Conservation (phyloP, 768 basidiomycete genomes). For the Saitozyma podzolica region DNA sequence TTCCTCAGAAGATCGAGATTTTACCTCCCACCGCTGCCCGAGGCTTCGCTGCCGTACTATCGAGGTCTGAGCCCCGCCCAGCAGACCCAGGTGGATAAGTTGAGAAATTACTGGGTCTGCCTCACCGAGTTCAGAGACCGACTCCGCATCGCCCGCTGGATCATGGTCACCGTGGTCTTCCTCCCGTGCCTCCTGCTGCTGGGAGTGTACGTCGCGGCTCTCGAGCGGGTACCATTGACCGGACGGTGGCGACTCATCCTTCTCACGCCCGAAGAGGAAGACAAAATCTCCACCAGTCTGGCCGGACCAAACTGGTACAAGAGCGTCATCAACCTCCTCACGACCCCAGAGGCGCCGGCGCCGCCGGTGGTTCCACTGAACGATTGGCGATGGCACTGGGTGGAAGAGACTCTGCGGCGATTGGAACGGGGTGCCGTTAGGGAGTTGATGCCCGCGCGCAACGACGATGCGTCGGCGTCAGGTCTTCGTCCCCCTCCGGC, state of each 20-base stretch:
- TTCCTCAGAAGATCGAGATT: slow-evolving; percentile 10
- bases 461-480: background rate
- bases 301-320: slow-evolving; percentile 83
- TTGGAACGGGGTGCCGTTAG: slow-evolving; percentile 67
- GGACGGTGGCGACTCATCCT: slow-evolving; percentile 77
- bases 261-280: slow-evolving; percentile 89
- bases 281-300: slow-evolving; percentile 77
- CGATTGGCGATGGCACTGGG: slow-evolving; percentile 93
- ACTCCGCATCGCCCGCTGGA: slow-evolving; percentile 15
- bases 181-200: slow-evolving; percentile 38
- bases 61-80: slow-evolving; percentile 20
- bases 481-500: slow-evolving; percentile 62
- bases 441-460: background rate
- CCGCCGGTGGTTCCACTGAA: slow-evolving; percentile 65
- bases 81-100: slow-evolving; percentile 23
- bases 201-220: slow-evolving; percentile 33
- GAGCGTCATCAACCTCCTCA: slow-evolving; percentile 76
- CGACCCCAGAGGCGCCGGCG: slow-evolving; percentile 60
- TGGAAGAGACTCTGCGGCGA: slow-evolving; percentile 70
- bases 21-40: slow-evolving; percentile 39
- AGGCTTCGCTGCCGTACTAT: slow-evolving; percentile 26
- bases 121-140: slow-evolving; percentile 28
- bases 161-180: slow-evolving; percentile 28
- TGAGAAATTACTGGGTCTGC: slow-evolving; percentile 34
- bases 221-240: slow-evolving; percentile 48